Conservation (phyloP, 495 filamentous ascomycete species). For the Podospora pseudocomata region DNA sequence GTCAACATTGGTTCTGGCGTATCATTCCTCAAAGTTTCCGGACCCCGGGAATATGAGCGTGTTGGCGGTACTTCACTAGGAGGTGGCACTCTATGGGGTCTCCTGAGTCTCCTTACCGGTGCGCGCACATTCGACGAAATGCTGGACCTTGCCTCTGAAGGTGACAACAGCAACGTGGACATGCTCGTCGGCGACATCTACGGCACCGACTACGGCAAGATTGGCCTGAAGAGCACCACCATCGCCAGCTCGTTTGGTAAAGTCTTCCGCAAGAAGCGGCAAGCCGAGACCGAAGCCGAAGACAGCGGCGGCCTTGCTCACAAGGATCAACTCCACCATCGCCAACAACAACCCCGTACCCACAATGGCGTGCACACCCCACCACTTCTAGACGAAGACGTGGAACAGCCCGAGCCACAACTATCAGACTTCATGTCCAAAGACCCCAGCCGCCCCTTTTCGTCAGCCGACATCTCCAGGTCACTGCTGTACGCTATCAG, state of each 20-base stretch:
- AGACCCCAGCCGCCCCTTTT: slow-evolving; percentile 36
- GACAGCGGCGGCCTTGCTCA: slow-evolving; percentile 62
- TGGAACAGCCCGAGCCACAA: not conserved
- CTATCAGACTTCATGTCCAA: not conserved
- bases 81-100: slow-evolving; percentile 92
- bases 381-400: not conserved
- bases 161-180: slow-evolving; percentile 89
- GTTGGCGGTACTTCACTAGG: slow-evolving; percentile 94
- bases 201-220: slow-evolving; percentile 90
- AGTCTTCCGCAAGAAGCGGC: slow-evolving; percentile 79
- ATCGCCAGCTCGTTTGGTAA: slow-evolving; percentile 97
- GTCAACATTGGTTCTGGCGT: slow-evolving; percentile 99
- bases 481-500: slow-evolving; percentile 76
- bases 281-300: slow-evolving; percentile 71
- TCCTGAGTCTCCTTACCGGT: slow-evolving; percentile 84
- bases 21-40: slow-evolving; percentile 96
- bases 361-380: not conserved
- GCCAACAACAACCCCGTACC: slow-evolving; percentile 9
- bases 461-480: slow-evolving; percentile 49
- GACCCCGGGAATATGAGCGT: slow-evolving; percentile 76
- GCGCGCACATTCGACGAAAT: slow-evolving; percentile 92
- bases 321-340: slow-evolving; percentile 39
- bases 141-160: slow-evolving; percentile 87
- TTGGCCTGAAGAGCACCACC: slow-evolving; percentile 86
- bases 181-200: slow-evolving; percentile 99